phyloP scores from a whole-genome alignment of 352 stramenopile genomes.

The Thraustochytrium striatum region DNA sequence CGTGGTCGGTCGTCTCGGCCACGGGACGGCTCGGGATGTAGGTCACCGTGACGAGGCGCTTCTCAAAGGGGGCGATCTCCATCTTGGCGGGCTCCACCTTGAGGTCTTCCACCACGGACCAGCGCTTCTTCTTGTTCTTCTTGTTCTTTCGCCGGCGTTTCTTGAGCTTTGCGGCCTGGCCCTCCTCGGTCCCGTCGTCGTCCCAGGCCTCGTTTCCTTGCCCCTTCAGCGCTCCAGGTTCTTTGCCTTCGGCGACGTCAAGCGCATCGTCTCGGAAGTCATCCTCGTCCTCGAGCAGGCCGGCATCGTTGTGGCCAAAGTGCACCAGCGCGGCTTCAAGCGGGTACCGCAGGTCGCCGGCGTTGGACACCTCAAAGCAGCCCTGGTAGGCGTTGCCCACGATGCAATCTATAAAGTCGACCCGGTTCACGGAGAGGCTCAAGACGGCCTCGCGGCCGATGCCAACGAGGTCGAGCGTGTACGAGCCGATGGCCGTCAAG shows the following conservation, averaged over 20 bases:
- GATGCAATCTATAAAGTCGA: constrained; percentile 46
- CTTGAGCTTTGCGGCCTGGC: neutral
- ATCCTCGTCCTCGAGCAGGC: too few relatives aligned
- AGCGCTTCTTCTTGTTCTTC: neutral
- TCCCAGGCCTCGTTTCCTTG: too few relatives aligned
- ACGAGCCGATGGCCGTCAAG: constrained; percentile 26
- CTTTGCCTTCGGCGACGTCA: neutral
- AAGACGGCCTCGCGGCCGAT: constrained; percentile 39
- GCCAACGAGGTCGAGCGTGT: constrained; percentile 3
- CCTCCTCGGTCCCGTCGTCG: too few relatives aligned
- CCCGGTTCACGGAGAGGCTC: constrained; percentile 34
- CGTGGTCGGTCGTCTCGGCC: neutral
- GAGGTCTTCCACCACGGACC: constrained; percentile 15
- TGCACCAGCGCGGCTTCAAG: constrained; percentile 3
- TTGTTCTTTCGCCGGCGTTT: too few relatives aligned
- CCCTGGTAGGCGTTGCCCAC: constrained; percentile 37
- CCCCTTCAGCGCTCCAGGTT: neutral
- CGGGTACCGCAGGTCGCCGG: constrained; percentile 28
- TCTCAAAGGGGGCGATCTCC: constrained; percentile 37
- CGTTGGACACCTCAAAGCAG: constrained; percentile 43
- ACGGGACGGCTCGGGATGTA: constrained; percentile 16
- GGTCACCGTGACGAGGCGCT: constrained; percentile 31
- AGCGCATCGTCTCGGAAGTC: too few relatives aligned
- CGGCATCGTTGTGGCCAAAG: neutral
- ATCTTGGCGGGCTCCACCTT: constrained; percentile 12